phyloP scores from a whole-genome alignment of 306 rosid genomes.

The Quercus glauca region DNA sequence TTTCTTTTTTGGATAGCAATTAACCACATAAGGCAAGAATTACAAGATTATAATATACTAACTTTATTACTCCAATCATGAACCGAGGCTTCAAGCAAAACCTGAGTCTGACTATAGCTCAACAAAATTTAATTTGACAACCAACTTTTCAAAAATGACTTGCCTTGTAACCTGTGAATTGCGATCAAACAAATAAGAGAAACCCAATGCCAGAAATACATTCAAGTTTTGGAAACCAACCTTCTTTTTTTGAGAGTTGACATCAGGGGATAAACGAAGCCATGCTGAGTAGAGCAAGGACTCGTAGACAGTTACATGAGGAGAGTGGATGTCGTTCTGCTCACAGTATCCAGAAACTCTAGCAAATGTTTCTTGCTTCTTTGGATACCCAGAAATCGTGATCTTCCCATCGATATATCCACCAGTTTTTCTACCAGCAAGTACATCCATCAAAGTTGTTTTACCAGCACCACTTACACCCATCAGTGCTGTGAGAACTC shows the following conservation, averaged over 20 bases:
- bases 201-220: not conserved
- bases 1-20: too few relatives aligned
- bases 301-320: conserved; percentile 58
- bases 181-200: not conserved
- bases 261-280: conserved; percentile 57
- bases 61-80: too few relatives aligned
- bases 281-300: conserved; percentile 57
- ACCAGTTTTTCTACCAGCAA: conserved; percentile 66
- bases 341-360: conserved; percentile 61
- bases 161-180: not conserved
- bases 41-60: too few relatives aligned
- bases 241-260: conserved; percentile 42
- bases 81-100: too few relatives aligned
- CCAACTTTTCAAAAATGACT: too few relatives aligned
- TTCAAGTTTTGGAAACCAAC: conserved; percentile 20
- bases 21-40: too few relatives aligned
- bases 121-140: too few relatives aligned
- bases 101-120: too few relatives aligned
- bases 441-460: conserved; percentile 65
- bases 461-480: conserved; percentile 80
- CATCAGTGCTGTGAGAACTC: conserved; percentile 71
- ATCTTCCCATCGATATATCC: conserved; percentile 58
- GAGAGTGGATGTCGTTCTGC: conserved; percentile 68
- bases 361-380: conserved; percentile 65
- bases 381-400: conserved; percentile 55